Conservation (phyloP, 768 basidiomycete species). For the Porpolomopsis calyptriformis region DNA sequence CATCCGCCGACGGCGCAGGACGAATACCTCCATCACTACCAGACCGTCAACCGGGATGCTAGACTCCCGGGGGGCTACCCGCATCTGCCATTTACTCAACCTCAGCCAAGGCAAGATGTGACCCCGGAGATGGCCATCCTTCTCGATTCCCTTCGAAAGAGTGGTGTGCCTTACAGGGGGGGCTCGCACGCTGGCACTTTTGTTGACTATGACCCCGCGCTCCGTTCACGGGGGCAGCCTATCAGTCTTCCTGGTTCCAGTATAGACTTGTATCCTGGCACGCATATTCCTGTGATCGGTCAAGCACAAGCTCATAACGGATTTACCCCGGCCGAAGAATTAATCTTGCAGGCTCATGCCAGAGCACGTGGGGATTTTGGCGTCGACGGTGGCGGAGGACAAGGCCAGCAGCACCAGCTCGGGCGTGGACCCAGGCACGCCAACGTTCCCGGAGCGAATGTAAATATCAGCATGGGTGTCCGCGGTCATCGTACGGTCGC, state of each 20-base stretch:
- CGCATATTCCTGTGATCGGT: not conserved
- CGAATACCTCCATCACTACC: not conserved
- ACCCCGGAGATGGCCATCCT: slow-evolving; percentile 30
- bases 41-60: not conserved
- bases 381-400: not conserved
- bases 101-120: not conserved
- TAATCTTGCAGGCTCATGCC: slow-evolving; percentile 48
- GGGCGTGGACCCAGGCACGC: not conserved
- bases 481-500: slow-evolving; percentile 11
- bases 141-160: slow-evolving; percentile 23
- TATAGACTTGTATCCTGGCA: not conserved
- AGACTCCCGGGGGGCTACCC: not conserved
- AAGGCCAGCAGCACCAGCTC: slow-evolving; percentile 1
- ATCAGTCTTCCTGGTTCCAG: not conserved
- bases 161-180: not conserved
- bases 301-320: slow-evolving; percentile 35
- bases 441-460: not conserved
- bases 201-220: not conserved
- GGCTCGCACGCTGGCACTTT: not conserved
- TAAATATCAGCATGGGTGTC: slow-evolving; percentile 2
- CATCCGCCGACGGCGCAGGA: not conserved
- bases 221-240: not conserved
- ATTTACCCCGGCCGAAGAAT: slow-evolving; percentile 60
- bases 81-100: not conserved
- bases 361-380: not conserved